phyloP scores from a whole-genome alignment of 495 filamentous ascomycete species.

The Tuber magnatum region DNA sequence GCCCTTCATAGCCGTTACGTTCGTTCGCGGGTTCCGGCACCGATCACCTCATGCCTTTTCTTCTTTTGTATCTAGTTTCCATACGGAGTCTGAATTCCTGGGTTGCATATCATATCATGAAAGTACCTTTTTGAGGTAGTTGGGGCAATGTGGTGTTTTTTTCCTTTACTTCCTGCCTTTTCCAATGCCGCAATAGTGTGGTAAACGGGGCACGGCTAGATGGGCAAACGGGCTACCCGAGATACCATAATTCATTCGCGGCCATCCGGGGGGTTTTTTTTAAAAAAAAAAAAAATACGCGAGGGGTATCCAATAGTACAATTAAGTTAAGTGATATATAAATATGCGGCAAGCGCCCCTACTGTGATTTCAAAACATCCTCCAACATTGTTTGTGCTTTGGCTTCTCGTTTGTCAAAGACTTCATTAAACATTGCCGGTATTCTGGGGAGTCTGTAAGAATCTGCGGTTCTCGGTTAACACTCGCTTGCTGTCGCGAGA shows the following conservation, averaged over 20 bases:
- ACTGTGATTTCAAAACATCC: conserved; percentile 21
- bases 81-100: neutral
- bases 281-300: neutral
- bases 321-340: neutral
- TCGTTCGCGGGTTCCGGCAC: neutral
- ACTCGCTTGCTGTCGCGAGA: neutral
- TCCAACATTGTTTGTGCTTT: conserved; percentile 22
- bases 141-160: neutral
- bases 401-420: conserved; percentile 27
- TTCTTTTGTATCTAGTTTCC: neutral
- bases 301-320: neutral
- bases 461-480: conserved; percentile 13
- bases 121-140: neutral
- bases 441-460: conserved; percentile 21
- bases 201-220: neutral
- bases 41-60: neutral
- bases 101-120: neutral
- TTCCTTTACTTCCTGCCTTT: neutral
- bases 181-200: neutral
- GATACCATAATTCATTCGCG: neutral
- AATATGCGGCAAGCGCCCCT: neutral
- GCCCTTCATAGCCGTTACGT: neutral
- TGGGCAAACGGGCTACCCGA: neutral
- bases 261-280: neutral
- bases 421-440: conserved; percentile 24